These are phyloP conservation scores for Cunninghamia lanceolata DNA, from an alignment of 75 land plant genomes.

Conservation along the genomic window DNA sequence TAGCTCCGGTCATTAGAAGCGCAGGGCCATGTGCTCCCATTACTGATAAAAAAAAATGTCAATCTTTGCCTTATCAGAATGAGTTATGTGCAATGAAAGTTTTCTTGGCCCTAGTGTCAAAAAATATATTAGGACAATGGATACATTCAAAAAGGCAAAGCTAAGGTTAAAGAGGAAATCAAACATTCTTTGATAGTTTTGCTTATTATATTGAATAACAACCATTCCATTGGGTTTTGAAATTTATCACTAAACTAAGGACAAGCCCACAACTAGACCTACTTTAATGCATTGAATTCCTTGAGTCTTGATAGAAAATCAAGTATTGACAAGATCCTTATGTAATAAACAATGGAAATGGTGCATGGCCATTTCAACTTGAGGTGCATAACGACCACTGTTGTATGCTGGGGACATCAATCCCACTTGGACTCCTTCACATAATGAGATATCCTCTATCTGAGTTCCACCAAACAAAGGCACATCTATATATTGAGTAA, in stretches of 20 bases:
- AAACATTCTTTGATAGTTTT: background rate
- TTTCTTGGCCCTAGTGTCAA: background rate
- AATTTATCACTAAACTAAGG: background rate
- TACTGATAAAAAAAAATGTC: too few relatives aligned
- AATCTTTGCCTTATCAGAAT: background rate
- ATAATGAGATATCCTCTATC: slow-evolving; percentile 76
- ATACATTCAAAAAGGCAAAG: background rate
- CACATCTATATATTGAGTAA: background rate
- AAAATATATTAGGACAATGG: background rate
- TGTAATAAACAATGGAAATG: slow-evolving; percentile 85
- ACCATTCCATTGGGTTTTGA: background rate
- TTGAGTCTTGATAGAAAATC: background rate
- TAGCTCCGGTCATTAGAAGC: too few relatives aligned
- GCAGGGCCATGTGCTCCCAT: too few relatives aligned
- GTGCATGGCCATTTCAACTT: slow-evolving; percentile 89
- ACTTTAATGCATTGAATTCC: background rate
- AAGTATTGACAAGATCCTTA: slow-evolving; percentile 20
- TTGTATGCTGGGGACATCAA: slow-evolving; percentile 75
- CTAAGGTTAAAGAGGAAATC: background rate
- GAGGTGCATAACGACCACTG: slow-evolving; percentile 79
- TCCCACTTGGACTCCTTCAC: slow-evolving; percentile 88
- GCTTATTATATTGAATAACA: background rate
- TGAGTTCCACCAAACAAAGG: slow-evolving; percentile 16
- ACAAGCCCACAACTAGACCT: background rate
- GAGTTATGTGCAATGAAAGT: background rate